These are phyloP conservation scores for Codiaeum variegatum DNA, from an alignment of 441 rosid species.

Conservation along the genomic window DNA sequence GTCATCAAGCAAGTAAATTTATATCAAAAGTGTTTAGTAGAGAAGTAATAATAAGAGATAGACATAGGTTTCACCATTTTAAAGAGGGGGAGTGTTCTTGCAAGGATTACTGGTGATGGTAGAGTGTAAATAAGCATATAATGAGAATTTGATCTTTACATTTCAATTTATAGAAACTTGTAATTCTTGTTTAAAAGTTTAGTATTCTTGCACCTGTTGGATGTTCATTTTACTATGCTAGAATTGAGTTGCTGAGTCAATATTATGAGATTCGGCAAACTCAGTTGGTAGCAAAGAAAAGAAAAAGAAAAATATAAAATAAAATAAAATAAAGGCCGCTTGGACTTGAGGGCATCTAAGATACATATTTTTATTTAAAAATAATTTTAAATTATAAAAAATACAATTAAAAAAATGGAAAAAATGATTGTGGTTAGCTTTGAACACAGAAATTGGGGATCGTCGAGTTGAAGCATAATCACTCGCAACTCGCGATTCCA, in stretches of 20 bases:
- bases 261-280: not conserved
- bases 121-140: no score
- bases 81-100: constrained; percentile 37
- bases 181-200: no score
- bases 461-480: constrained; percentile 14
- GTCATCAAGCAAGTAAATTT: constrained; percentile 38
- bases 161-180: no score
- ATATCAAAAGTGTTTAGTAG: constrained; percentile 32
- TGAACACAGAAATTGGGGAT: not conserved
- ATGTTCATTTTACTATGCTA: no score
- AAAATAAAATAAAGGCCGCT: not conserved
- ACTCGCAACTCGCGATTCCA: constrained; percentile 23
- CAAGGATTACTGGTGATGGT: constrained; percentile 36
- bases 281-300: not conserved
- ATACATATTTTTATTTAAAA: not conserved
- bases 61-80: constrained; percentile 39
- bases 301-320: not conserved
- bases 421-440: not conserved
- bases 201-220: no score
- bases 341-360: not conserved
- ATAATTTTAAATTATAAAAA: not conserved
- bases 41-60: constrained; percentile 35
- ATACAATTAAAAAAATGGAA: not conserved
- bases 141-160: no score
- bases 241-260: constrained; percentile 2